These are phyloP conservation scores for Rhododendron ferrugineum DNA, from an alignment of 148 eudicot genomes.

Conservation along the genomic window DNA sequence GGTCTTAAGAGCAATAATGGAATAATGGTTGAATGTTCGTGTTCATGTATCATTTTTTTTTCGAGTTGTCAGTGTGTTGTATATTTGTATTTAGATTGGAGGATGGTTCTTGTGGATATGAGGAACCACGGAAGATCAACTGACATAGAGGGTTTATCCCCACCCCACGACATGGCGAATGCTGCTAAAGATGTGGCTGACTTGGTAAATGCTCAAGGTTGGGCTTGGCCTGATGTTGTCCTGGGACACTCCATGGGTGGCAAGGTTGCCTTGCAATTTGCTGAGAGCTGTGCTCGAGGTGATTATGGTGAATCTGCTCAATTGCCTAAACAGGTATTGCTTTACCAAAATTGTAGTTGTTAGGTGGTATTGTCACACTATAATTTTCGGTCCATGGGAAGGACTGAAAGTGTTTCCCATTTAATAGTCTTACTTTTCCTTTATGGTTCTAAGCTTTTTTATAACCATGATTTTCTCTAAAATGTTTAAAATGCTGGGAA, in stretches of 20 bases:
- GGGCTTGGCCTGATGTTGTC: constrained; percentile 92
- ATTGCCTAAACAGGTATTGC: constrained; percentile 80
- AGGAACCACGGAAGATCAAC: constrained; percentile 90
- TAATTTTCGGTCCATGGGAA: not conserved
- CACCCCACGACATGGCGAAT: constrained; percentile 73
- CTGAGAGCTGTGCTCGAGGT: constrained; percentile 56
- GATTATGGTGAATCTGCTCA: constrained; percentile 55
- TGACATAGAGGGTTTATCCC: constrained; percentile 46
- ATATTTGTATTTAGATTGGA: constrained; percentile 54
- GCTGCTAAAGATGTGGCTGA: constrained; percentile 89
- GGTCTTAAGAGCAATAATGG: not conserved
- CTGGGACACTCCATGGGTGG: constrained; percentile 98
- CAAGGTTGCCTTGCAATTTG: constrained; percentile 84
- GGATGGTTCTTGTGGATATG: constrained; percentile 79
- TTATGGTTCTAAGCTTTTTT: not conserved
- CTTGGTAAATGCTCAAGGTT: constrained; percentile 62
- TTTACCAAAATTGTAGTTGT: not conserved
- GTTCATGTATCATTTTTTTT: not conserved
- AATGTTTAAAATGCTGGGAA: not conserved
- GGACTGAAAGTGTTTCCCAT: not conserved
- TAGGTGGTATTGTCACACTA: not conserved
- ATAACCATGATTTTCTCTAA: not conserved
- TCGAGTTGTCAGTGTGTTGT: not conserved
- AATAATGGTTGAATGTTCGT: not conserved
- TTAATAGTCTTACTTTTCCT: not conserved